Percentiles rank a stretch among this genome's conserved stretches.
Conservation (phyloP, 305 asterid species). For the Fraxinus latifolia region DNA sequence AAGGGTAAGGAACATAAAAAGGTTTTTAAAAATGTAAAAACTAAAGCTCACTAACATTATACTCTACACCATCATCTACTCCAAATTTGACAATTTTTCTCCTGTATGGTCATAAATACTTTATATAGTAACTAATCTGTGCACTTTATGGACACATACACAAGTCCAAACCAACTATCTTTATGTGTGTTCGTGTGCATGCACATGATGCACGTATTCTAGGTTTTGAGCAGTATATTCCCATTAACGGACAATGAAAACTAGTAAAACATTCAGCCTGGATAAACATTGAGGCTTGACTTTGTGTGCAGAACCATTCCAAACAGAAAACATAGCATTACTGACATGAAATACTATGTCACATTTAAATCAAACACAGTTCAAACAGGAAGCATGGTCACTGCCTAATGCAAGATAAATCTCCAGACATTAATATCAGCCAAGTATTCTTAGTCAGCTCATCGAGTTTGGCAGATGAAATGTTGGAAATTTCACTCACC, state of each 20-base stretch:
- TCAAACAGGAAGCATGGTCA: slow-evolving; percentile 12
- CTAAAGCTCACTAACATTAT: slow-evolving; percentile 4
- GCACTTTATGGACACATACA: background rate
- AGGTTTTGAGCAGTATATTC: background rate
- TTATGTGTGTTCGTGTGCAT: slow-evolving; percentile 4
- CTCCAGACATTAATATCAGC: background rate
- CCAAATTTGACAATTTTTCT: background rate
- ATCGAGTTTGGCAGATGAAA: background rate
- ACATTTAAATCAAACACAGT: slow-evolving; percentile 6
- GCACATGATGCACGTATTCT: slow-evolving; percentile 1
- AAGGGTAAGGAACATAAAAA: background rate
- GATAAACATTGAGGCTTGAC: background rate
- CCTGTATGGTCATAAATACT: background rate
- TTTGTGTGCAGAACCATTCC: slow-evolving; percentile 1
- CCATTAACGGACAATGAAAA: background rate
- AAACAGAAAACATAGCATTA: background rate
- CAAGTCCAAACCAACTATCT: background rate
- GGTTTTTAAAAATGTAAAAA: background rate
- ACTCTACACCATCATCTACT: background rate
- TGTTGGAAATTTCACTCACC: slow-evolving; percentile 37
- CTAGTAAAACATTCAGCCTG: slow-evolving; percentile 8
- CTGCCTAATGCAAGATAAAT: slow-evolving; percentile 13
- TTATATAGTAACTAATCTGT: background rate
- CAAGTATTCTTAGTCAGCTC: background rate
- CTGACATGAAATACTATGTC: background rate